phyloP scores from a whole-genome alignment of 2,329 filamentous ascomycete species.

The Aspergillus sp. region DNA sequence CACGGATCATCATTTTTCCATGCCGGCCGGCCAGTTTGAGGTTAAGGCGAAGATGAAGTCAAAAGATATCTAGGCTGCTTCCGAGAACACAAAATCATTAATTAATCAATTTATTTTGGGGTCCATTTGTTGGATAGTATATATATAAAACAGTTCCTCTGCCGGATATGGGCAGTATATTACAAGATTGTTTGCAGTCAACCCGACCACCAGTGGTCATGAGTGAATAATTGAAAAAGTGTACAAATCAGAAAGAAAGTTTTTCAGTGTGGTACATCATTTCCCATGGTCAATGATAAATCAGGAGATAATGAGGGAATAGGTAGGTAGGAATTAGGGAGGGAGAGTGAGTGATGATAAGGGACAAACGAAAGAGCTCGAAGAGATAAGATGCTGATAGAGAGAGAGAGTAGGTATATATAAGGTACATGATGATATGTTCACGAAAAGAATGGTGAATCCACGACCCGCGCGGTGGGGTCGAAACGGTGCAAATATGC shows the following conservation, averaged over 20 bases:
- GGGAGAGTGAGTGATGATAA: slow-evolving; percentile 11
- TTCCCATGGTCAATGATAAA: slow-evolving; percentile 4
- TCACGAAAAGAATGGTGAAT: slow-evolving; percentile 26
- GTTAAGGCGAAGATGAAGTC: not conserved
- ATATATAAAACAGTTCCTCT: slow-evolving; percentile 22
- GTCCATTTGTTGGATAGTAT: slow-evolving; percentile 8
- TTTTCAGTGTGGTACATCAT: slow-evolving; percentile 8
- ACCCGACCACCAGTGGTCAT: slow-evolving; percentile 22
- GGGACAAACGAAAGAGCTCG: slow-evolving; percentile 20
- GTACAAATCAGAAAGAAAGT: slow-evolving; percentile 14
- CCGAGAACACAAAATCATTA: not conserved
- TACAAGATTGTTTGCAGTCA: slow-evolving; percentile 30
- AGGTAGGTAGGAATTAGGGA: slow-evolving; percentile 14
- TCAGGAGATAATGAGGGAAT: slow-evolving; percentile 24
- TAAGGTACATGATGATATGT: not conserved
- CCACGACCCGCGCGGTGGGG: slow-evolving; percentile 34
- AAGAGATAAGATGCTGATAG: slow-evolving; percentile 11
- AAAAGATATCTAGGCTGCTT: not conserved
- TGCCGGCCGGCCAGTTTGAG: not conserved
- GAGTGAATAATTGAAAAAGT: slow-evolving; percentile 23
- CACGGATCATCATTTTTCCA: slow-evolving; percentile 30
- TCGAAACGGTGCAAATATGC: slow-evolving; percentile 23
- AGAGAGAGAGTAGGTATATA: slow-evolving; percentile 7
- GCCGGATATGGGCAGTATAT: slow-evolving; percentile 27
- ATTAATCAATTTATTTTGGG: not conserved